Evolutionary conservation across 345 rosid species (phyloP), one percentile per base, ranked within the genome.

Genomic region (Lepidium didymum): DNA sequence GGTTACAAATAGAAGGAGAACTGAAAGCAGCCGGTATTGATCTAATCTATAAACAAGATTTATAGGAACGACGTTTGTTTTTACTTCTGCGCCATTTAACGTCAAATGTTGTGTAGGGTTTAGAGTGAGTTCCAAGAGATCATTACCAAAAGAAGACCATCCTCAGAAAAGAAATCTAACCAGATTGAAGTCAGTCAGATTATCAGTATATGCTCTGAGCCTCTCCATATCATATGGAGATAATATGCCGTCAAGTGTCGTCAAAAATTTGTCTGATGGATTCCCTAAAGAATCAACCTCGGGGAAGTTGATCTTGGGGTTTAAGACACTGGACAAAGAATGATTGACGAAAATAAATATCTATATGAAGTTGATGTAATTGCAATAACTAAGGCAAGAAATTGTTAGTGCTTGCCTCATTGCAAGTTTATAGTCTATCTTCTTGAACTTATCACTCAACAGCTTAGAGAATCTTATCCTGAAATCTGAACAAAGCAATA

Each of bases 381-480:
- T 11, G 8, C 14, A 15, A 56, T 27, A 46, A 8, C 21, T 46
- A 33, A 44, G 63, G 25, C 16, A 47, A 51, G n/a, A 76, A 69
- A 41, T 5, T 60, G 67, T 70, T 16, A 50, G 57, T 38, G 59
- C 77, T 70, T 33, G 86, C 99, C 96, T 95, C 99, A 91, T 86
- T 35, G 86, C 91, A 79, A 95, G 96, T 76, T 89, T 95, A 63
- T 84, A 87, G 52, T 95, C 97, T 93, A 95, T 86, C 61, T 68
- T 64, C 57, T 78, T 80, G 73, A 91, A 89, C 74, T 79, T 73
- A 57, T 68, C 81, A 78, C 77, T 64, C 68, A 94, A 68, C 11
- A 82, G 83, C 67, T 88, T 81, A 43, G 83, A 74, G 69, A 94
- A 94, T 59, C 81, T 82, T 79, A 47, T 75, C 81, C 73, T 91